These are phyloP conservation scores for Zygoascus meyerae DNA, from an alignment of 1,139 yeast genomes.

Conservation along the genomic window DNA sequence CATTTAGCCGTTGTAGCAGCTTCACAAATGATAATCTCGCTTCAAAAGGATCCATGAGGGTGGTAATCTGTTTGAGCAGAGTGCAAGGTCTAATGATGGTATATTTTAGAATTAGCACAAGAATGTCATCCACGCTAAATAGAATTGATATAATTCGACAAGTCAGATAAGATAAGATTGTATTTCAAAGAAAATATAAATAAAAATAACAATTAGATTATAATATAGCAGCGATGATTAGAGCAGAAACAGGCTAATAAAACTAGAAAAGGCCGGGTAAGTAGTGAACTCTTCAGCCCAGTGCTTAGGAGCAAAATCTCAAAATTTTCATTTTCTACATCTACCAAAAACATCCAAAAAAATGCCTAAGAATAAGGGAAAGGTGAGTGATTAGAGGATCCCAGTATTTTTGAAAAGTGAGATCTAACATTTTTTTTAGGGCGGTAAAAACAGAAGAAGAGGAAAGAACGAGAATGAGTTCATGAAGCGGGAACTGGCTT, in stretches of 20 bases:
- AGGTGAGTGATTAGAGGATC: constrained; percentile 29
- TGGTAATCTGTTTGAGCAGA: not conserved
- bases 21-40: constrained; percentile 65
- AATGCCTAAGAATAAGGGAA: constrained; percentile 55
- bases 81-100: not conserved
- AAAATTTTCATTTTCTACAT: constrained; percentile 6
- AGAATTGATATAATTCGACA: too few species aligned
- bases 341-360: constrained; percentile 14
- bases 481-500: constrained; percentile 88
- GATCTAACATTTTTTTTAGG: constrained; percentile 16
- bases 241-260: not conserved
- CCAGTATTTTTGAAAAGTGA: not conserved
- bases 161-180: too few species aligned
- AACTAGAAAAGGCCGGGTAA: constrained; percentile 1
- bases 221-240: too few species aligned
- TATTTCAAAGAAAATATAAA: too few species aligned
- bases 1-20: constrained; percentile 53
- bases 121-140: too few species aligned
- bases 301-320: not conserved
- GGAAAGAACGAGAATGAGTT: constrained; percentile 93
- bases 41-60: constrained; percentile 69
- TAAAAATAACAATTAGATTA: too few species aligned
- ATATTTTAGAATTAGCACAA: too few species aligned
- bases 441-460: constrained; percentile 85
- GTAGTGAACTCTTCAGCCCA: not conserved